phyloP scores from a whole-genome alignment of 2,329 filamentous ascomycete genomes.

The Fusarium sp. region DNA sequence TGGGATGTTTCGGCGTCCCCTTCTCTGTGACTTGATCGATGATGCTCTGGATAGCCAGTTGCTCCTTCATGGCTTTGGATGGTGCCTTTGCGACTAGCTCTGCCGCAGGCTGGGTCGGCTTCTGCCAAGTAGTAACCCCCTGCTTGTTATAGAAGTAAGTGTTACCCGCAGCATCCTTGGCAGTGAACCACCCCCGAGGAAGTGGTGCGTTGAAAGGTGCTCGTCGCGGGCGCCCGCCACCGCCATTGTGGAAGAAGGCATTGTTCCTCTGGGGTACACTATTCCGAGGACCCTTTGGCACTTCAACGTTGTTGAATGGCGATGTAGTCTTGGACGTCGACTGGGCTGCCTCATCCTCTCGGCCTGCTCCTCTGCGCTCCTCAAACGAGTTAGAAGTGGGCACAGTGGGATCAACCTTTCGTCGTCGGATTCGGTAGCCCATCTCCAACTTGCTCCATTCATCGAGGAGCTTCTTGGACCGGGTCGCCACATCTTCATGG shows the following conservation, averaged over 20 bases:
- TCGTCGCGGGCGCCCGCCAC: constrained; percentile 62
- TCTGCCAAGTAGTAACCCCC: constrained; percentile 84
- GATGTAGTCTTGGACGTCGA: constrained; percentile 56
- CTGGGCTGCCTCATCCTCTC: constrained; percentile 55
- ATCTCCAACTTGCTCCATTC: constrained; percentile 92
- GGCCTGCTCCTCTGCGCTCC: constrained; percentile 67
- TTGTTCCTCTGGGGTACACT: constrained; percentile 67
- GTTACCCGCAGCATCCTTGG: constrained; percentile 76
- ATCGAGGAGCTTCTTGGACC: constrained; percentile 78
- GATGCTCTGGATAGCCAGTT: constrained; percentile 84
- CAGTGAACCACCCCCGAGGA: constrained; percentile 87
- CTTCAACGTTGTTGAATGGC: constrained; percentile 61
- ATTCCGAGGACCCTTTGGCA: constrained; percentile 71
- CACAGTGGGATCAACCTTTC: constrained; percentile 82
- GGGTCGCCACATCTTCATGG: constrained; percentile 80
- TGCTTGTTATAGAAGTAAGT: constrained; percentile 88
- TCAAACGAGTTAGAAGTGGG: constrained; percentile 69
- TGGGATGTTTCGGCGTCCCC: constrained; percentile 61
- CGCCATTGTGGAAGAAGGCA: constrained; percentile 60
- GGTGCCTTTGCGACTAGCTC: constrained; percentile 73
- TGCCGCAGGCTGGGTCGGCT: constrained; percentile 77
- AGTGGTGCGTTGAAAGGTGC: constrained; percentile 69
- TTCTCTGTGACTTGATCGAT: constrained; percentile 87
- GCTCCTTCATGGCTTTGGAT: constrained; percentile 71
- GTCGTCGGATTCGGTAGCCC: constrained; percentile 91